Evolutionary conservation across 495 filamentous ascomycete genomes (phyloP), one percentile per base, ranked within the genome.

Genomic region (Ascodesmis nigricans): DNA sequence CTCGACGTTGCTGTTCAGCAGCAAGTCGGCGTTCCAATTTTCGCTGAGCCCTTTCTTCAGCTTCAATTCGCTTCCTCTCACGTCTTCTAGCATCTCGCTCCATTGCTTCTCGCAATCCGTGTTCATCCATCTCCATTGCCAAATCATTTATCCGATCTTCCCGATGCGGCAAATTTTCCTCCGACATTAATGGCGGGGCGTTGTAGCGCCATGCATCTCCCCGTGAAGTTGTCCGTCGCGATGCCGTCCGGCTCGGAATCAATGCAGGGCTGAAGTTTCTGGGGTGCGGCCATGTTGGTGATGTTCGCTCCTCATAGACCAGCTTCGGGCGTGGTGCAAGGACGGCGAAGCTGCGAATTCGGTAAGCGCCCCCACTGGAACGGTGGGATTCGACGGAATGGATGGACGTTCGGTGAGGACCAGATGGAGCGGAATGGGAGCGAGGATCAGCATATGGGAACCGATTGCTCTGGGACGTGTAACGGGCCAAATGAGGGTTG

Each of bases 31-130:
- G 49, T 22, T 47, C 43, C 11, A 42, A 37, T 17, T 39, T 51
- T 19, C 34, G 35, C 27, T 39, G 39, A 14, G 37, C 8, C 21
- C 44, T 33, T 22, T 50, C 47, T 9, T 52, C 44, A 5, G 47
- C 50, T 26, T 51, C 47, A 13, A 33, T 9, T 11, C 39, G 39
- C 35, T 39, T 51, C 32, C 28, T 43, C 20, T 52, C 47, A 25
- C 38, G 42, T 29, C 48, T 39, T 35, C 50, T 40, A 20, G 40
- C 42, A 17, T 52, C 48, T 9, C 48, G 48, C 28, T 52, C 48
- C 47, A 52, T 50, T 5, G 43, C 48, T 33, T 50, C 48, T 21
- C 48, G 43, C 18, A 52, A 29, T 18, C 48, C 48, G 7, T 39
- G 40, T 16, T 44, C 41, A 39, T 52, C 48, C 19, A 52, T 21